phyloP scores from a whole-genome alignment of 768 basidiomycete genomes.

The Clavaria fumosa region DNA sequence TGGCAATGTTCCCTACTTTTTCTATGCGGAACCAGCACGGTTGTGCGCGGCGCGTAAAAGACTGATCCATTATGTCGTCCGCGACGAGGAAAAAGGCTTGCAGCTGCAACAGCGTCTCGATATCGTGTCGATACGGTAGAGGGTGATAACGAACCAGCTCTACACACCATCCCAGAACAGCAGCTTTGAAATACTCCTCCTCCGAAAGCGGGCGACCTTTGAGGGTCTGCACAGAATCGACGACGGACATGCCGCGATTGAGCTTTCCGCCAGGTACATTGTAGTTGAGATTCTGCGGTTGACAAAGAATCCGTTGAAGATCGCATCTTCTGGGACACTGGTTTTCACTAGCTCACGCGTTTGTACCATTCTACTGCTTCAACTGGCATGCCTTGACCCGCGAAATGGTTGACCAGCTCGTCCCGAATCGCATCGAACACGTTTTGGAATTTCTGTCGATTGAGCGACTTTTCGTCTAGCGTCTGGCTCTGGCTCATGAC shows the following conservation, averaged over 20 bases:
- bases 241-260: conserved; percentile 91
- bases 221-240: conserved; percentile 84
- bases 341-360: conserved; percentile 38
- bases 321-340: no score
- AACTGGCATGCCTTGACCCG: conserved; percentile 59
- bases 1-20: conserved; percentile 65
- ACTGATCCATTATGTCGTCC: conserved; percentile 95
- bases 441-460: conserved; percentile 54
- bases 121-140: background rate
- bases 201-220: conserved; percentile 55
- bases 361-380: conserved; percentile 80
- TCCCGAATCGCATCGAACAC: conserved; percentile 60
- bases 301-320: background rate
- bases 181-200: conserved; percentile 79
- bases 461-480: no score
- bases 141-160: conserved; percentile 55
- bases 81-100: conserved; percentile 97
- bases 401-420: conserved; percentile 60
- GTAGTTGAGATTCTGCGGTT: conserved; percentile 62
- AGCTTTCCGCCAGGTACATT: conserved; percentile 96
- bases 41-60: conserved; percentile 85
- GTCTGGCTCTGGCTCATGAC: no score
- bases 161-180: conserved; percentile 88
- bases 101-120: conserved; percentile 32
- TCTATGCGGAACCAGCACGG: conserved; percentile 81